Conservation (phyloP, 495 filamentous ascomycete species). For the Penicillium desertorum region DNA sequence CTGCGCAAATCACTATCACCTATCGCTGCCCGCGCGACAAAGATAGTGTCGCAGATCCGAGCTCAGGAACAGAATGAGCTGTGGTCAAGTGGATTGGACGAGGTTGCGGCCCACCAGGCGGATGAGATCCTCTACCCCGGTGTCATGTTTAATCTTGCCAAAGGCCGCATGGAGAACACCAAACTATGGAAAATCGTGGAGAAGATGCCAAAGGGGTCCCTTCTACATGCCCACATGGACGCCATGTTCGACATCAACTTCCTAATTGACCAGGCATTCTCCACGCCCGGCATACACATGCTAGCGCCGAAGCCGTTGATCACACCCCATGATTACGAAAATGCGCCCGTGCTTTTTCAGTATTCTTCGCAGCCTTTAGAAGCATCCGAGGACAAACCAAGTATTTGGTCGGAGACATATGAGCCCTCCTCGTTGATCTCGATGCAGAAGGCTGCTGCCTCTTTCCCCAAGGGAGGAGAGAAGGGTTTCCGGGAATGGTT, state of each 20-base stretch:
- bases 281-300: slow-evolving; percentile 74
- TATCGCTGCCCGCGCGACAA: slow-evolving; percentile 68
- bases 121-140: slow-evolving; percentile 68
- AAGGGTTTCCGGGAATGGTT: slow-evolving; percentile 77
- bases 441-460: slow-evolving; percentile 63
- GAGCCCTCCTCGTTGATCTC: slow-evolving; percentile 52
- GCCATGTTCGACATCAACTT: slow-evolving; percentile 87
- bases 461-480: slow-evolving; percentile 69
- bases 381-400: slow-evolving; percentile 24
- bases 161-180: slow-evolving; percentile 74
- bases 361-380: slow-evolving; percentile 36
- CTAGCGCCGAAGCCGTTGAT: slow-evolving; percentile 53
- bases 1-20: slow-evolving; percentile 66
- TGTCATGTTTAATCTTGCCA: slow-evolving; percentile 84
- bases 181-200: slow-evolving; percentile 83
- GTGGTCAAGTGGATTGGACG: slow-evolving; percentile 70
- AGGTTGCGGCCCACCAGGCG: slow-evolving; percentile 53
- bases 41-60: slow-evolving; percentile 76
- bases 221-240: slow-evolving; percentile 85
- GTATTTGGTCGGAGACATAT: slow-evolving; percentile 67
- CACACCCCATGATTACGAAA: slow-evolving; percentile 44
- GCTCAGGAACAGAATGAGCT: slow-evolving; percentile 68
- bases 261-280: slow-evolving; percentile 66
- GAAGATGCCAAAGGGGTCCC: slow-evolving; percentile 84
- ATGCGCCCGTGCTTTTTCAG: slow-evolving; percentile 51